Conservation (phyloP, 202 grass and related monocot genomes). For the Schoenoplectus tabernaemontani region DNA sequence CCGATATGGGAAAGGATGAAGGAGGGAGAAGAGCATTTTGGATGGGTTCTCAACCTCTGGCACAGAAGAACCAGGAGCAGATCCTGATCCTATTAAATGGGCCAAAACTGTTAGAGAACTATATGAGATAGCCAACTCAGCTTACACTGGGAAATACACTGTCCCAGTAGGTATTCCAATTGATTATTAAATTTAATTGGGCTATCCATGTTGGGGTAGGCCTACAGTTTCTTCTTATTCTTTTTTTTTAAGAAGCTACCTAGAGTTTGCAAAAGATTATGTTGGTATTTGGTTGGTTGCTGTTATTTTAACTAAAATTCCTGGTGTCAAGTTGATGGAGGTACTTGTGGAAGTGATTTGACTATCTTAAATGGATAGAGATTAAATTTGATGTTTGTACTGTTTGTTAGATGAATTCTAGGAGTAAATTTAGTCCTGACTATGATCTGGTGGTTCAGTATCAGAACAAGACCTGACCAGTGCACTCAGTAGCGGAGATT, state of each 20-base stretch:
- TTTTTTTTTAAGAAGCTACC: background rate
- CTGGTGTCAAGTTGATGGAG: background rate
- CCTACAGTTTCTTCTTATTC: background rate
- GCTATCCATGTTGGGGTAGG: background rate
- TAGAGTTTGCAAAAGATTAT: background rate
- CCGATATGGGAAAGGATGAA: conserved; percentile 78
- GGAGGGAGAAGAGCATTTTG: conserved; percentile 65
- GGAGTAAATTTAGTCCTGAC: background rate
- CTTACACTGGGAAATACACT: conserved; percentile 66
- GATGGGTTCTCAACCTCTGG: conserved; percentile 64
- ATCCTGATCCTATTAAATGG: conserved; percentile 53
- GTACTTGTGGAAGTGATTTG: background rate
- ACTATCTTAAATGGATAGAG: background rate
- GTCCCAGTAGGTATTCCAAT: conserved; percentile 61
- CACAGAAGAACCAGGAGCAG: conserved; percentile 56
- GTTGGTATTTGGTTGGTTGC: background rate
- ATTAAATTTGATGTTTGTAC: background rate
- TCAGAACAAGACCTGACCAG: background rate
- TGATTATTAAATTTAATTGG: background rate
- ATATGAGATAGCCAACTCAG: conserved; percentile 69
- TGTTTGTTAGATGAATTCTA: background rate
- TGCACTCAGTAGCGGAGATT: too few relatives aligned
- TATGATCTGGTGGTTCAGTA: background rate
- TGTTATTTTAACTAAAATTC: background rate
- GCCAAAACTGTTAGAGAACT: conserved; percentile 62